Base-by-base conservation (phyloP, 768 basidiomycete species). In the Serendipita indica region DNA sequence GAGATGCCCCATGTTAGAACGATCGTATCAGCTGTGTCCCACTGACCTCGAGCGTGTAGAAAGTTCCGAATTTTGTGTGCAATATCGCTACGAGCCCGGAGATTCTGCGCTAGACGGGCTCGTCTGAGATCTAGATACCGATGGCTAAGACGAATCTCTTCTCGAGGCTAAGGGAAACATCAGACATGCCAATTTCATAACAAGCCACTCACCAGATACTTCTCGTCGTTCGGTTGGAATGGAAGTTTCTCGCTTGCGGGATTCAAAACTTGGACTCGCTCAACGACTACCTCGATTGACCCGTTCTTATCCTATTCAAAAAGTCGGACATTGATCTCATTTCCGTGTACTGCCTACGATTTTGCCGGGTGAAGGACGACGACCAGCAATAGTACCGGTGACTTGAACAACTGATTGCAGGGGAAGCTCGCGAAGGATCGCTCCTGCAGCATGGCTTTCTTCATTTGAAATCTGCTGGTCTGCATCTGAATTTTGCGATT, bases 61-160 rank as follows among this genome's bases (percentile, higher is more conserved):
- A 80, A 72, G 60, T 79, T 77, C 57, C 92, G 80, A 39, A 89
- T 76, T 61, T 84, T 73, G 62, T 84, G 85, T 27, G 89, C 82
- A n/a, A 93, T 89, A 60, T 77, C 73, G 67, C 87, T 87, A 61
- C 93, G 78, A 64, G 80, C 84, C 65, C 81, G 84, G 63, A 97
- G 72, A 70, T 96, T 96, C 59, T 78, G 72, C 2, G 89, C 77
- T 39, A 97, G 71, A 13, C 74, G 74, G 6, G 81, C 70, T 39
- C 92, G 79, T 28, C 93, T 82, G 39, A 97, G 79, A 74, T 97
- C 93, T 39, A 96, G 79, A 74, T 88, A 83, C 58, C 93, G 86
- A 70, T 86, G 86, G 65, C 82, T 82, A 59, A 86, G 79, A 60
- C 93, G 80, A 33, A 93, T 70, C 61, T 92, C 86, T 67, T 94